phyloP scores from a whole-genome alignment of 2,329 filamentous ascomycete species.

The Apiospora marii region DNA sequence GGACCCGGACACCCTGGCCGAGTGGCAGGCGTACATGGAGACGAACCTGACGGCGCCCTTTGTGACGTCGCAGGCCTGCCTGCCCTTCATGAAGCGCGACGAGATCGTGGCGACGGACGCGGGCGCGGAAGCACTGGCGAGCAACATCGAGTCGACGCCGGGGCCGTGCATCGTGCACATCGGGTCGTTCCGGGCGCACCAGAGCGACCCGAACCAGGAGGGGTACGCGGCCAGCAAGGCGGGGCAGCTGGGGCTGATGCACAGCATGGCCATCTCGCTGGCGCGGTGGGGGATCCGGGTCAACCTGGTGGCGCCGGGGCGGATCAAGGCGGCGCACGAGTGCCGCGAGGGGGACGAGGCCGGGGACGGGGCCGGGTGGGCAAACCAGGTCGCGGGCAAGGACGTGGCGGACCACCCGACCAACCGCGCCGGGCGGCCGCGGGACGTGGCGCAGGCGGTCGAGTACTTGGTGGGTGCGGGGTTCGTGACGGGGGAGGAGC shows the following conservation, averaged over 20 bases:
- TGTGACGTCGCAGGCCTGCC: constrained; percentile 53
- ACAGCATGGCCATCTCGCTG: constrained; percentile 46
- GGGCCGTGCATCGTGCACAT: constrained; percentile 56
- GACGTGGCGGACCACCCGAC: constrained; percentile 51
- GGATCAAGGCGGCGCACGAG: constrained; percentile 56
- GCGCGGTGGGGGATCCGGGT: constrained; percentile 44
- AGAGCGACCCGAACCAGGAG: constrained; percentile 56
- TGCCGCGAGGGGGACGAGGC: constrained; percentile 52
- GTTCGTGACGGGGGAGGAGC: constrained; percentile 41
- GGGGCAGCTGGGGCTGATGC: constrained; percentile 45
- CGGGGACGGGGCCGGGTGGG: constrained; percentile 45
- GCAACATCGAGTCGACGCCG: constrained; percentile 28
- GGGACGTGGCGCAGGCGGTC: constrained; percentile 53
- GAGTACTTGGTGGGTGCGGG: constrained; percentile 45
- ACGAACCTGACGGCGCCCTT: constrained; percentile 57
- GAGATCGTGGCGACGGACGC: constrained; percentile 23
- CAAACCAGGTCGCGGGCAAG: constrained; percentile 41
- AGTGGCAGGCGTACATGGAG: constrained; percentile 55
- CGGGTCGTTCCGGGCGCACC: constrained; percentile 53
- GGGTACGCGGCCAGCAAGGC: constrained; percentile 54
- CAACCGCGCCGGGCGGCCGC: constrained; percentile 53
- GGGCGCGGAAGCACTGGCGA: constrained; percentile 29
- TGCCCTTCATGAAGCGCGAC: constrained; percentile 53
- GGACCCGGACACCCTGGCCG: constrained; percentile 48
- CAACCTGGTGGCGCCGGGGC: constrained; percentile 53